Percentiles rank a stretch among this genome's conserved stretches.
These are phyloP conservation scores for Prosopis cineraria DNA, from an alignment of 306 rosid genomes.

Conservation along the genomic window DNA sequence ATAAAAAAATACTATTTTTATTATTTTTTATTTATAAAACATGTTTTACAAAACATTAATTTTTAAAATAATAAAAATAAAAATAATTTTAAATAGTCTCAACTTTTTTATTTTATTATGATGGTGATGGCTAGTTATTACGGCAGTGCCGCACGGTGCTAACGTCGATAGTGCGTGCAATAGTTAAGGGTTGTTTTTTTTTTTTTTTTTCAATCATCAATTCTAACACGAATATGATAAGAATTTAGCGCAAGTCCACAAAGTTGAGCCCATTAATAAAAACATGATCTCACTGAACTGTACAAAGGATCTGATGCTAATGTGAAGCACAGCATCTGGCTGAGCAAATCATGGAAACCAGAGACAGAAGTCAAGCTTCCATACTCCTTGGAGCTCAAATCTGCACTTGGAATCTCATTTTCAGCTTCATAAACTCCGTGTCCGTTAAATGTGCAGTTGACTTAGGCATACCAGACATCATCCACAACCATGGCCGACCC, in stretches of 20 bases:
- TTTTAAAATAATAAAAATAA: too few species aligned
- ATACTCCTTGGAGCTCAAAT: not conserved
- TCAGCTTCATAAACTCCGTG: not conserved
- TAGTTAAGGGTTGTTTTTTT: too few species aligned
- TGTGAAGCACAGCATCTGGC: not conserved
- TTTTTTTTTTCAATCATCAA: too few species aligned
- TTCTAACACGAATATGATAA: not conserved
- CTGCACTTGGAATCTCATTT: not conserved
- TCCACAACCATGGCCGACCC: slow-evolving; percentile 44
- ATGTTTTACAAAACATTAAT: too few species aligned
- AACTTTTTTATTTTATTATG: too few species aligned
- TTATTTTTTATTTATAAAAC: too few species aligned
- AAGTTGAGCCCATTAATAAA: not conserved
- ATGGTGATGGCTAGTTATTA: too few species aligned
- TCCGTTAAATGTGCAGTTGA: slow-evolving; percentile 8
- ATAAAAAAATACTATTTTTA: too few species aligned
- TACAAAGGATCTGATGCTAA: not conserved
- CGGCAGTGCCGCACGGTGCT: too few species aligned
- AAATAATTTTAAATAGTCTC: too few species aligned
- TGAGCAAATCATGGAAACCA: not conserved
- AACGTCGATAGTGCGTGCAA: too few species aligned
- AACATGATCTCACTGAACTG: too few species aligned
- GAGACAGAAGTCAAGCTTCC: not conserved
- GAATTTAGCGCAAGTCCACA: not conserved
- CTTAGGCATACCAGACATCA: not conserved